Conservation (phyloP, 768 basidiomycete genomes). For the Tylopilus felleus region DNA sequence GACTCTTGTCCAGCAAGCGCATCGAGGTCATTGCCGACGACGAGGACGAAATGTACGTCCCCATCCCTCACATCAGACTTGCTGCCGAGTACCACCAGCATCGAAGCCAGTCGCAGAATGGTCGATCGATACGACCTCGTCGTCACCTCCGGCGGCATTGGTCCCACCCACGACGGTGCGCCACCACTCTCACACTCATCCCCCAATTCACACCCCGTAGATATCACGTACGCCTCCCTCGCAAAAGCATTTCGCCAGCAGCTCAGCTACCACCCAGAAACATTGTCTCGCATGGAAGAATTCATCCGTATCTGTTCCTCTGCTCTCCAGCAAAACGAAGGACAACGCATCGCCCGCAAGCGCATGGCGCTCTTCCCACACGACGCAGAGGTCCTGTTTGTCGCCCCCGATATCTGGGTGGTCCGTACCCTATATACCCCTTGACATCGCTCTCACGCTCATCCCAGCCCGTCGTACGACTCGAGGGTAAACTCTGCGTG, state of each 20-base stretch:
- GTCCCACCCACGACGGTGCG: conserved; percentile 85
- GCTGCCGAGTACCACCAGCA: conserved; percentile 38
- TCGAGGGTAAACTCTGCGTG: conserved; percentile 83
- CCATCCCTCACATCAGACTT: background rate
- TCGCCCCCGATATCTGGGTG: conserved; percentile 82
- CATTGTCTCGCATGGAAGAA: conserved; percentile 66
- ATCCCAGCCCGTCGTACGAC: conserved; percentile 76
- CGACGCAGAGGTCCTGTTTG: conserved; percentile 73
- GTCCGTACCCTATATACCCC: conserved; percentile 41
- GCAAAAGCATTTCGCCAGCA: conserved; percentile 77
- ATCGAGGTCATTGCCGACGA: conserved; percentile 92
- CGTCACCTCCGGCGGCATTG: conserved; percentile 87
- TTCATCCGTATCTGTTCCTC: conserved; percentile 39
- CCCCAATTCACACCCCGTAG: conserved; percentile 34
- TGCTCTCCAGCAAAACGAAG: conserved; percentile 54
- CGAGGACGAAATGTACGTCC: conserved; percentile 71
- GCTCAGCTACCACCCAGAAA: conserved; percentile 74
- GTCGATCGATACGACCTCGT: conserved; percentile 84
- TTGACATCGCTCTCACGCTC: background rate
- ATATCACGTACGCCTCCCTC: conserved; percentile 87
- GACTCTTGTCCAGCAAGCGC: conserved; percentile 54
- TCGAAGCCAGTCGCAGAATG: conserved; percentile 83
- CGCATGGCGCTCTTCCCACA: conserved; percentile 92
- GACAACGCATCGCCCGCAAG: conserved; percentile 72
- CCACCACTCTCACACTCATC: background rate